Evolutionary conservation across 768 basidiomycete genomes (phyloP).

Genomic region (Panus rudis): DNA sequence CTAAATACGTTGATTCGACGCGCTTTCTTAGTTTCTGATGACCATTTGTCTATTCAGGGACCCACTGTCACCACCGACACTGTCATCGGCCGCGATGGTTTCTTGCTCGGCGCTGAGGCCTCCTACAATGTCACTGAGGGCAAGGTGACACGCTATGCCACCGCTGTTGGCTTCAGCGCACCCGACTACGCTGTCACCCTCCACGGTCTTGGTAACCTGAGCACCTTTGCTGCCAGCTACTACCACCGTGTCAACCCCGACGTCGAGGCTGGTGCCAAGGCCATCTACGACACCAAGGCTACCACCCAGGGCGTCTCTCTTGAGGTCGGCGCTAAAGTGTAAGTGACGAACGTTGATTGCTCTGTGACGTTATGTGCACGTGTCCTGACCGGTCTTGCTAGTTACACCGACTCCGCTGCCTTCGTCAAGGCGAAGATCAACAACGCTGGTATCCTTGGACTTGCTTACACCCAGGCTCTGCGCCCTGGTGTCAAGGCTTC

Average conservation of each 20-base stretch:
- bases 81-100: constrained; percentile 92
- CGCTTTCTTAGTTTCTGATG: not conserved
- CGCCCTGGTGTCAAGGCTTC: constrained; percentile 89
- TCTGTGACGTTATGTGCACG: not conserved
- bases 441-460: constrained; percentile 82
- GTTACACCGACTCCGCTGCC: constrained; percentile 79
- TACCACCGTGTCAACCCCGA: constrained; percentile 93
- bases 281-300: constrained; percentile 90
- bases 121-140: constrained; percentile 96
- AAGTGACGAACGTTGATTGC: constrained; percentile 28
- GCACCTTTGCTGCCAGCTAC: constrained; percentile 91
- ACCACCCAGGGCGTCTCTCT: constrained; percentile 80
- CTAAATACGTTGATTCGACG: constrained; percentile 15
- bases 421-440: constrained; percentile 99
- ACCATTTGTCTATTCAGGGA: constrained; percentile 46
- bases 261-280: constrained; percentile 94
- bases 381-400: constrained; percentile 20
- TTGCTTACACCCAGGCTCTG: constrained; percentile 78
- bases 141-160: constrained; percentile 84
- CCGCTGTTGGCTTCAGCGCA: constrained; percentile 91
- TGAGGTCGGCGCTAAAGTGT: constrained; percentile 96
- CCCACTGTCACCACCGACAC: constrained; percentile 96
- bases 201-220: constrained; percentile 92
- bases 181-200: constrained; percentile 93
- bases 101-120: constrained; percentile 94